Conservation (phyloP, 139 green algal genomes). For the Micractinium conductrix region DNA sequence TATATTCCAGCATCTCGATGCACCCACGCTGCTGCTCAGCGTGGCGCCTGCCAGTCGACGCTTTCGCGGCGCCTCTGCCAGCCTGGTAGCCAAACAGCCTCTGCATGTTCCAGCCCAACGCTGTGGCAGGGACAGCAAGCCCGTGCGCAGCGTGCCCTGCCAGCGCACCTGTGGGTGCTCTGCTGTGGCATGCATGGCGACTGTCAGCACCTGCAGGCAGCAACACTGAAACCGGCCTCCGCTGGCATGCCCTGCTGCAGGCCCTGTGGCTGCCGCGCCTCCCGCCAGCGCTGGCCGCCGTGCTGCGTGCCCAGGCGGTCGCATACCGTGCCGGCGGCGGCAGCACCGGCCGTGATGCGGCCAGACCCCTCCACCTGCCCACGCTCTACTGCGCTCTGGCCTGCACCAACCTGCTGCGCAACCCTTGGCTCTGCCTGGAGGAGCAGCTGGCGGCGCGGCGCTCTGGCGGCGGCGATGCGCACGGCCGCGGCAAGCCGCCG, state of each 20-base stretch:
- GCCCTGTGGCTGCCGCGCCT: background rate
- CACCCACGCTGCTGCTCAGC: background rate
- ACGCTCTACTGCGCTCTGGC: background rate
- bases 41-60: background rate
- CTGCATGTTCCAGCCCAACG: no score
- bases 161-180: no score
- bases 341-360: background rate
- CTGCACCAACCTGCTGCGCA: slow-evolving; percentile 5
- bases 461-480: background rate
- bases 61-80: no score
- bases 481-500: background rate
- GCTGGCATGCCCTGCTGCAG: background rate
- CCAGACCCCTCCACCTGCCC: background rate
- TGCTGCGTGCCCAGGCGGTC: background rate
- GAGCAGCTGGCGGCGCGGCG: background rate
- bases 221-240: background rate
- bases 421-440: background rate
- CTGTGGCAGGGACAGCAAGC: no score
- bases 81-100: no score
- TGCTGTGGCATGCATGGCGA: no score
- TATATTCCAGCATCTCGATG: background rate
- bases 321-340: background rate
- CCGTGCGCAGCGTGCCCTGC: no score
- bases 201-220: background rate
- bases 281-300: background rate